Base-by-base conservation (phyloP, 106 monocot species). In the Phalaenopsis equestris region DNA sequence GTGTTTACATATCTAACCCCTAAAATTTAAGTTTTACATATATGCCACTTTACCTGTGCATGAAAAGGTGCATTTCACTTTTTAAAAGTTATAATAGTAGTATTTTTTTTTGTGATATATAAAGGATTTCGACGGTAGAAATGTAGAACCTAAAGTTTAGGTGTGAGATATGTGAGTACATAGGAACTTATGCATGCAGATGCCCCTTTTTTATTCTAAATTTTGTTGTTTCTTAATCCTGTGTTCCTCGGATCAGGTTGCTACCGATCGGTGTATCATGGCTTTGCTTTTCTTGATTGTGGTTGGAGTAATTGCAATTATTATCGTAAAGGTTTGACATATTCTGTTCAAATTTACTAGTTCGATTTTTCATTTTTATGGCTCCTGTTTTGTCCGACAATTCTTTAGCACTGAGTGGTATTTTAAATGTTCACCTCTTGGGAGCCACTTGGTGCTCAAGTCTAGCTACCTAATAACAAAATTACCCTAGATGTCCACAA, bases 201-300 rank as follows among this genome's bases (percentile, higher is more conserved):
- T 30, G 30, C 30, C 30, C 30, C 57, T 76, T 41, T 46, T 39
- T 12, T 12, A 52, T 12, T 52, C 52, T 52, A 15, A 52, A 14
- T 4, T 56, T 56, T 23, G 10, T 6, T 41, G 39, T 30, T 23
- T 39, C 8, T 75, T 2, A 73, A 24, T 55, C 39, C 58, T 42
- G 75, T 24, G 24, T 47, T 81, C 73, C 6, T 79, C 0, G 24
- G 7, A 57, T 73, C 16, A 96, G 95, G 86, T 96, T 83, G 93
- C 96, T 75, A 96, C 93, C 82, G 96, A 96, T 77, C 82, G 85
- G 19, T 93, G 96, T 55, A 96, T 96, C 79, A 91, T 96, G 93
- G 91, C 91, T 56, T 58, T 96, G 85, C 96, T 96, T 42, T 84
- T 88, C 81, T 75, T 96, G 39, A 93, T 96, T 48, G 96, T 96